Evolutionary conservation across 768 basidiomycete species (phyloP), one percentile per base, ranked within the genome.

Genomic region (Mycena chlorophos): DNA sequence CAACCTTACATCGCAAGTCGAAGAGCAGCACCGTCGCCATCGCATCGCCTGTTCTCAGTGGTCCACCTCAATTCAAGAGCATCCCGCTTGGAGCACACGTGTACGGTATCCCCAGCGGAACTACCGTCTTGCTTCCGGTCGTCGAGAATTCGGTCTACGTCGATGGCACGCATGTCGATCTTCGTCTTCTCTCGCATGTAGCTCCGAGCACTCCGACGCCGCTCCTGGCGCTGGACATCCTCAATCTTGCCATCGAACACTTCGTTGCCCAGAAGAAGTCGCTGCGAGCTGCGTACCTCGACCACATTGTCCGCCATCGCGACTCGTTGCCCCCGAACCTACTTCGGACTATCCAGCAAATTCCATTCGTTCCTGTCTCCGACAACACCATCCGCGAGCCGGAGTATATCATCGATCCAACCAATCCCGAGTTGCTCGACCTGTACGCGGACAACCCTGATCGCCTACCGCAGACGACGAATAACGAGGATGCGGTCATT

Each of bases 191-290:
- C 23, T 52, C 58, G 4, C 58, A 70, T 23, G 47, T 75, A 4
- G 67, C 71, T 25, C 61, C 67, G 0, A 51, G 55, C 2, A 51
- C 63, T 2, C 46, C 48, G 23, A 39, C 20, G 13, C 45, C 61
- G 39, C 50, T 72, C 12, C 53, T 60, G 0, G 68, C 66, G 12
- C 16, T 59, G 23, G 66, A 69, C 14, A 55, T 75, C 23, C 54
- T 75, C 4, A 31, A 49, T 16, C 51, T 72, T 46, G 65, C 70
- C 2, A 42, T 73, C 0, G 57, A 67, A 12, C 57, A 72, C 49
- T 72, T 76, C 20, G 29, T 57, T 8, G 28, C 52, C 1, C 75
- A 76, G 56, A 50, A 69, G 0, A 51, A 60, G 6, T 48, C 62
- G 28, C 55, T 69, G 2, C 70, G 70, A 40, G 62, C 60, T 2